A percentile compares a stretch with the other conserved stretches of the same genome.
phyloP scores from a whole-genome alignment of 371 early-diverging fungal species.

The Actinomucor elegans region DNA sequence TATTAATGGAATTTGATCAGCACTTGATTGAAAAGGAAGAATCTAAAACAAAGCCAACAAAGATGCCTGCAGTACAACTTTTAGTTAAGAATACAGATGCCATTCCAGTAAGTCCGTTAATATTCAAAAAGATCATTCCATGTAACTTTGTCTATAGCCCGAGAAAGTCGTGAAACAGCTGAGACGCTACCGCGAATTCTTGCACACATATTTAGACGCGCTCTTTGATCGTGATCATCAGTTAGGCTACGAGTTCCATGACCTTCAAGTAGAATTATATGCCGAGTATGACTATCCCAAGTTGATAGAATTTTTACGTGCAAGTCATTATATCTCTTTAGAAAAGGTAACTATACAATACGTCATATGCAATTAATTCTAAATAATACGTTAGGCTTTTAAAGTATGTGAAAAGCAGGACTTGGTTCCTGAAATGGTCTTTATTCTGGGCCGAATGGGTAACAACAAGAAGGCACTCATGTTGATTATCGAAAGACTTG shows the following conservation, averaged over 20 bases:
- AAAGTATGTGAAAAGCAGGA: slow-evolving; percentile 80
- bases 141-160: slow-evolving; percentile 49
- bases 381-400: too few species aligned
- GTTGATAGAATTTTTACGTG: slow-evolving; percentile 81
- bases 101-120: slow-evolving; percentile 59
- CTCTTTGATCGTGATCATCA: slow-evolving; percentile 75
- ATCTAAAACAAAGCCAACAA: slow-evolving; percentile 25
- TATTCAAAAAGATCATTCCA: background rate
- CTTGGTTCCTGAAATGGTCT: slow-evolving; percentile 95
- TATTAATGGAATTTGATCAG: slow-evolving; percentile 86
- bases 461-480: slow-evolving; percentile 88
- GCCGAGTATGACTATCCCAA: slow-evolving; percentile 83
- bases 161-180: slow-evolving; percentile 70
- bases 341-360: slow-evolving; percentile 70
- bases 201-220: slow-evolving; percentile 90
- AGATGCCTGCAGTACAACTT: slow-evolving; percentile 70
- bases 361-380: too few species aligned
- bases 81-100: slow-evolving; percentile 84
- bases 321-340: slow-evolving; percentile 76
- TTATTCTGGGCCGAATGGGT: slow-evolving; percentile 95
- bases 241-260: slow-evolving; percentile 77
- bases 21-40: slow-evolving; percentile 39
- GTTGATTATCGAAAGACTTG: slow-evolving; percentile 87
- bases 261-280: slow-evolving; percentile 88
- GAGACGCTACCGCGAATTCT: slow-evolving; percentile 45